Evolutionary conservation across 768 basidiomycete species (phyloP), one percentile per base, ranked within the genome.

Genomic region (Suillus weaverae): DNA sequence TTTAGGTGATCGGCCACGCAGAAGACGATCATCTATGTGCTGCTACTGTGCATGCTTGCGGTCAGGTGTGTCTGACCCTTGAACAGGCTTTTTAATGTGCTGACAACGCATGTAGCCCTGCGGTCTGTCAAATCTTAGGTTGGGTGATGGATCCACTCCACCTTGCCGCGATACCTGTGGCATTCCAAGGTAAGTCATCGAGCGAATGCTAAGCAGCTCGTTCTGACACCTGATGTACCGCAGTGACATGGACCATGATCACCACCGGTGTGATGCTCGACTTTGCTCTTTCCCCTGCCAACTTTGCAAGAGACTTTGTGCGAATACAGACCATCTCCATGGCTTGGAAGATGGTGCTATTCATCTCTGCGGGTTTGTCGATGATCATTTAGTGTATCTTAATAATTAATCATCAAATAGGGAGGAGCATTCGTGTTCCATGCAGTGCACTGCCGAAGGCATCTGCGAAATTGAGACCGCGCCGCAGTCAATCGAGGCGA

Each of bases 401-500:
- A 38, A 13, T 7, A 33, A 35, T 14, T 59, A 67, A 8, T 70
- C 32, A 1, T 9, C 5, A 11, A 30, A 48, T 54, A 88, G 87
- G 2, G 82, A 88, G 76, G 75, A 79, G 22, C 87, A 88, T 69
- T 62, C 77, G 20, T 88, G 87, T 65, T 57, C 69, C 16, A 71
- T 77, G 0, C 44, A 75, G 3, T 89, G 87, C 64, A 66, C 74
- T 20, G 75, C 80, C 0, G 68, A 70, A 1, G 87, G 88, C 4
- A 84, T 83, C 22, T 89, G 87, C 62, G 79, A 86, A 54, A 87
- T 89, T 16, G 82, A 87, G 60, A 86, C 83, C 0, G 77, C 81
- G 0, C 88, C 88, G 0, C 82, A 84, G 61, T 84, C 86, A 0
- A 81, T 89, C 39, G 84, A 87, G 68, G 85, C 86, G 6, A 87